These are phyloP conservation scores for Xanthoconium stramineum DNA, from an alignment of 768 basidiomycete species.

Conservation along the genomic window DNA sequence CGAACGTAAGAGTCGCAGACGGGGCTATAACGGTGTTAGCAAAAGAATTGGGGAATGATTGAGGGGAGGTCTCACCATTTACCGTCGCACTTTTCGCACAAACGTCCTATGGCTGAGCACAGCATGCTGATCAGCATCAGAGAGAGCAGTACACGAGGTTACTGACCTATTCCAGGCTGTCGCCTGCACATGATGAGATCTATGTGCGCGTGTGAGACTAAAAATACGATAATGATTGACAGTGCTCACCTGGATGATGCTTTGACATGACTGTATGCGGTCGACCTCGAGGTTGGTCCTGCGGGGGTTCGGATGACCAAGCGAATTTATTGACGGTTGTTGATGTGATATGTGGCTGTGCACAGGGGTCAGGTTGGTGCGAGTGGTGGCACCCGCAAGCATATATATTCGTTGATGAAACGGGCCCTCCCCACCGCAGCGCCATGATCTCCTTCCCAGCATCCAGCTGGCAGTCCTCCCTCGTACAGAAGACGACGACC, in stretches of 20 bases:
- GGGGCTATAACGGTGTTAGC: constrained; percentile 53
- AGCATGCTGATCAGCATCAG: constrained; percentile 8
- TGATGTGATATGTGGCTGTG: constrained; percentile 15
- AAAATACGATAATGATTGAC: neutral
- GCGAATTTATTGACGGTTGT: constrained; percentile 13
- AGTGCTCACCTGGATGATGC: constrained; percentile 72
- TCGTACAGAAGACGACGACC: constrained; percentile 18
- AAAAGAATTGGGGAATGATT: neutral
- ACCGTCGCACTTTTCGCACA: constrained; percentile 99
- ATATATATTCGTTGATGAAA: constrained; percentile 12
- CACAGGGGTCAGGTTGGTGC: neutral
- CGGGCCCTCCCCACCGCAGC: neutral
- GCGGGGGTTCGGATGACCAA: constrained; percentile 1
- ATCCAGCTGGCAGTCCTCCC: constrained; percentile 28
- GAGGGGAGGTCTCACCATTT: constrained; percentile 73
- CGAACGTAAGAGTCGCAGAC: constrained; percentile 99
- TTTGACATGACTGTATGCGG: constrained; percentile 64
- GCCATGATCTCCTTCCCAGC: constrained; percentile 34
- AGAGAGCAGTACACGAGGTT: neutral
- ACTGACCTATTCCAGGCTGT: constrained; percentile 92
- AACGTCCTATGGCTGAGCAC: constrained; percentile 83
- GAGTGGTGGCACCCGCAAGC: neutral
- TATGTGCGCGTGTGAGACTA: constrained; percentile 27
- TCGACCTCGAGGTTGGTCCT: neutral
- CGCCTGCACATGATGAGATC: constrained; percentile 99